phyloP scores from a whole-genome alignment of 306 rosid species.

The Senna tora region DNA sequence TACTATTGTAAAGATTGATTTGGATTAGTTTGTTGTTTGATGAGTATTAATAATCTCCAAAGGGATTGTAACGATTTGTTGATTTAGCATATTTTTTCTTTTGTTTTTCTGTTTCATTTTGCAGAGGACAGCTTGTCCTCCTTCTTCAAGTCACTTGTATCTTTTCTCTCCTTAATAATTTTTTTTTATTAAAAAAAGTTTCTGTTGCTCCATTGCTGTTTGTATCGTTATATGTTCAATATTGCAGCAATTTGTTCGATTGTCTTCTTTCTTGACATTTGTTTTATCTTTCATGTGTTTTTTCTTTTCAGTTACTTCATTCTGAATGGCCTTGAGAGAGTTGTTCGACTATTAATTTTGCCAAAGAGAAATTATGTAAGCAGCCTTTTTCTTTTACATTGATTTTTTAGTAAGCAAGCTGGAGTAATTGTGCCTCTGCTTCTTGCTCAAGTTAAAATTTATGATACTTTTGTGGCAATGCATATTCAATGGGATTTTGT shows the following conservation, averaged over 20 bases:
- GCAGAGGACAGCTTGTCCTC: too few species aligned
- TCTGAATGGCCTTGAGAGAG: constrained; percentile 91
- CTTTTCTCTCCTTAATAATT: too few species aligned
- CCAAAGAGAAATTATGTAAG: constrained; percentile 94
- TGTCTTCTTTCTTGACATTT: constrained; percentile 1
- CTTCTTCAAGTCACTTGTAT: too few species aligned
- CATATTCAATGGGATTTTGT: background rate
- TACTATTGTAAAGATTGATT: background rate
- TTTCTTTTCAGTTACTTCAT: constrained; percentile 76
- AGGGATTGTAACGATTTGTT: too few species aligned
- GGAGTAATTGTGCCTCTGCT: constrained; percentile 28
- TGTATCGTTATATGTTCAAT: constrained; percentile 25
- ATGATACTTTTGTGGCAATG: background rate
- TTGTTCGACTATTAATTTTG: constrained; percentile 74
- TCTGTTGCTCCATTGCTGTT: constrained; percentile 27
- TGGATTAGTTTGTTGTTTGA: constrained; percentile 14
- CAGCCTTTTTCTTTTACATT: constrained; percentile 27
- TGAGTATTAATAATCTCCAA: constrained; percentile 3
- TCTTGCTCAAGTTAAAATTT: constrained; percentile 26
- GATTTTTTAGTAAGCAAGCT: constrained; percentile 17
- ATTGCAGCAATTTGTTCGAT: constrained; percentile 7
- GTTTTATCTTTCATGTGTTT: constrained; percentile 26
- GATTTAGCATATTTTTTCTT: too few species aligned
- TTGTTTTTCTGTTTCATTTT: too few species aligned
- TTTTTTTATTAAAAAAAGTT: too few species aligned